Evolutionary conservation across 1,284 basidiomycete genomes (phyloP).

Genomic region (Pseudozyma hubeiensis): DNA sequence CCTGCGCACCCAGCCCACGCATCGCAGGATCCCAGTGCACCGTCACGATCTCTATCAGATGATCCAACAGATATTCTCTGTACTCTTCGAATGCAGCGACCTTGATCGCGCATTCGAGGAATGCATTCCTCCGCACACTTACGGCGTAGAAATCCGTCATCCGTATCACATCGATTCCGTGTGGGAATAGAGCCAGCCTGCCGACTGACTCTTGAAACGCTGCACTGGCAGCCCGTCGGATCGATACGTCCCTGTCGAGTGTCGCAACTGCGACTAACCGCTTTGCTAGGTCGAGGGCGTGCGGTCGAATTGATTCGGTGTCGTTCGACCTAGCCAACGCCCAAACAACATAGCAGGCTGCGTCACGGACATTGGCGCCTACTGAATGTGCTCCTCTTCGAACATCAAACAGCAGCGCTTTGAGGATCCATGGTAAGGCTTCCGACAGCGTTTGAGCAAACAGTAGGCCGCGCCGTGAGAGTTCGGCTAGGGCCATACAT

Average conservation of each 20-base stretch:
- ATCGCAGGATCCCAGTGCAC: constrained; percentile 90
- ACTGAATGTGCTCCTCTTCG: constrained; percentile 90
- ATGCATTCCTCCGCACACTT: constrained; percentile 84
- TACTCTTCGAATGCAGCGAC: constrained; percentile 89
- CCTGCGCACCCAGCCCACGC: constrained; percentile 82
- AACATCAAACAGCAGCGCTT: constrained; percentile 88
- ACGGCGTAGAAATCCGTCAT: constrained; percentile 96
- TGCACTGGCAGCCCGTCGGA: constrained; percentile 95
- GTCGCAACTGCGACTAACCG: constrained; percentile 81
- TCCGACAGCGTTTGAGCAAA: constrained; percentile 41
- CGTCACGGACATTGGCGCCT: constrained; percentile 92
- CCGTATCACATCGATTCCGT: constrained; percentile 90
- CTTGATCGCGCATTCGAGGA: constrained; percentile 82
- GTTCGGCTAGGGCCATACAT: constrained; percentile 89
- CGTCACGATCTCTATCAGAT: constrained; percentile 80
- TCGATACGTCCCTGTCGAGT: constrained; percentile 92
- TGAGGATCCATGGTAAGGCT: constrained; percentile 50
- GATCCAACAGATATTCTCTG: constrained; percentile 77
- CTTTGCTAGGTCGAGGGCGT: constrained; percentile 74
- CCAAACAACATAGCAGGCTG: constrained; percentile 94
- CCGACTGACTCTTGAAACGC: constrained; percentile 98
- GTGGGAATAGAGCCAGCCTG: constrained; percentile 82
- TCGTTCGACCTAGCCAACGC: constrained; percentile 79
- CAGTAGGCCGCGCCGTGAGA: constrained; percentile 81
- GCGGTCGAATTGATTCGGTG: constrained; percentile 74